These are phyloP conservation scores for Lignosus rhinocerotis DNA, from an alignment of 1,284 basidiomycete species.

Conservation along the genomic window DNA sequence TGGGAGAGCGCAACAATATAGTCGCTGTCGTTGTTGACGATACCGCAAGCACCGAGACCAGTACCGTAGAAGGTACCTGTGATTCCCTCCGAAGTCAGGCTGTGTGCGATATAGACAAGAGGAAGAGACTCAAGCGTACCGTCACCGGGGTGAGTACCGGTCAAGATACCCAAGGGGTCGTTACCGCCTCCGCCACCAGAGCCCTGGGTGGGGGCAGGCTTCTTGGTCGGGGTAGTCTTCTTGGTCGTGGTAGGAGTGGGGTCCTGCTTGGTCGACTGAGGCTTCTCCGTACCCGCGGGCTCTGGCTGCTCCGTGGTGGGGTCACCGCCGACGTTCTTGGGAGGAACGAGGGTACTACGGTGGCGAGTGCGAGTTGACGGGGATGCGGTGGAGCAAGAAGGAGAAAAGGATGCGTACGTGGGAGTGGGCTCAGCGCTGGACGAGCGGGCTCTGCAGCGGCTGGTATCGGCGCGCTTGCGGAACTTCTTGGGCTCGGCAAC, in stretches of 20 bases:
- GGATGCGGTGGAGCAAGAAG: conserved; percentile 1
- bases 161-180: conserved; percentile 36
- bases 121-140: conserved; percentile 35
- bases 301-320: conserved; percentile 9
- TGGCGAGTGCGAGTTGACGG: conserved; percentile 11
- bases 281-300: conserved; percentile 9
- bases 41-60: conserved; percentile 73
- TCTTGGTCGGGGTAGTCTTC: conserved; percentile 30
- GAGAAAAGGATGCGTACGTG: conserved; percentile 2
- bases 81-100: background rate
- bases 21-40: conserved; percentile 53
- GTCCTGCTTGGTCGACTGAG: conserved; percentile 28
- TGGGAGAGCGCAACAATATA: conserved; percentile 64
- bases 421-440: conserved; percentile 13
- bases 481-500: conserved; percentile 18
- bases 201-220: conserved; percentile 1
- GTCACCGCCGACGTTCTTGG: conserved; percentile 25
- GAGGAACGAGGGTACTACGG: conserved; percentile 28
- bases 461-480: conserved; percentile 28
- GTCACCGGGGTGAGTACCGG: conserved; percentile 51
- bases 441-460: conserved; percentile 30
- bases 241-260: conserved; percentile 21
- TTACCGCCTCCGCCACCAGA: conserved; percentile 15
- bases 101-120: background rate
- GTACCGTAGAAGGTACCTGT: conserved; percentile 56